Percentiles rank a stretch among this genome's conserved stretches.
Conservation (phyloP, 768 basidiomycete species). For the Clitopilus passeckerianus region DNA sequence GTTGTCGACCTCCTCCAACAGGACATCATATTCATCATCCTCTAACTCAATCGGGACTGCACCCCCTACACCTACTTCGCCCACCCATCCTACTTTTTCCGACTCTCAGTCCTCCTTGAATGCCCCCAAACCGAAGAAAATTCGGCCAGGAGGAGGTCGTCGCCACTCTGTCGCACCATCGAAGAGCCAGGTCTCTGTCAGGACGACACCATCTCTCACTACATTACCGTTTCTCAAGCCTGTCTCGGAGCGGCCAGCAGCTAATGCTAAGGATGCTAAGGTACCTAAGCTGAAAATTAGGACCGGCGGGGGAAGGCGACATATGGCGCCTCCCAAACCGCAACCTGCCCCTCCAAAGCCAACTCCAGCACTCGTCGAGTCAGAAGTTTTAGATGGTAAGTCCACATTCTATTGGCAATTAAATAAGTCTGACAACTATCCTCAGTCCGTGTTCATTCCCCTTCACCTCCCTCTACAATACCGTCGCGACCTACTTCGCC, state of each 20-base stretch:
- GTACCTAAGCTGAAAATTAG: not conserved
- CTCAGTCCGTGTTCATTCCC: not conserved
- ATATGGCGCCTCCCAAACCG: not conserved
- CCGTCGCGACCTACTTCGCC: not conserved
- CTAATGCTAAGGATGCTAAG: not conserved
- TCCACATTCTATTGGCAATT: not conserved
- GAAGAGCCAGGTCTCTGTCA: not conserved
- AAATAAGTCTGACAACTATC: too few species aligned
- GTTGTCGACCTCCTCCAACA: not conserved
- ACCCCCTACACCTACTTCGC: not conserved
- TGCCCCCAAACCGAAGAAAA: not conserved
- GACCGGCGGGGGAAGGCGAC: not conserved
- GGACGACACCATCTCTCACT: not conserved
- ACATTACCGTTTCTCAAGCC: not conserved
- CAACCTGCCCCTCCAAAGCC: not conserved
- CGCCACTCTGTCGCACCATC: not conserved
- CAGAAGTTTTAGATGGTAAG: not conserved
- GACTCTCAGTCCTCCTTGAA: not conserved
- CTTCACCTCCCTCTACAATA: not conserved
- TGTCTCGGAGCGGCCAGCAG: not conserved
- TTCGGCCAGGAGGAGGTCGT: not conserved
- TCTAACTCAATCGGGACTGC: not conserved
- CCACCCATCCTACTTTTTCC: not conserved
- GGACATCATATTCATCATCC: not conserved
- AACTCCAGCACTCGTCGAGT: not conserved